Evolutionary conservation across 768 basidiomycete genomes (phyloP).

Genomic region (Pholiota conissans): DNA sequence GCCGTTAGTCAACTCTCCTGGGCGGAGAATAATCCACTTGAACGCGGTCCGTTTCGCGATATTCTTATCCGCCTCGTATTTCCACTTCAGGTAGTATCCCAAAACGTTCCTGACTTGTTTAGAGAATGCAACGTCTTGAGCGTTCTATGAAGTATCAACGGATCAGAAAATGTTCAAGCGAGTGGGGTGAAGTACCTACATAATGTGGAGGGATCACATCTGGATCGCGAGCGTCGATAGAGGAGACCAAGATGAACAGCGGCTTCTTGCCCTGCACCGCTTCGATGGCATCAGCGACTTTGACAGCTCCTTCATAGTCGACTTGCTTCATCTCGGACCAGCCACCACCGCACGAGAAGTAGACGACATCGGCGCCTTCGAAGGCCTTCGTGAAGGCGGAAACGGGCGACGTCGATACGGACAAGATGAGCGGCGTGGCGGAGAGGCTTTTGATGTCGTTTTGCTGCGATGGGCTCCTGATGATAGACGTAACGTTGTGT

Average conservation of each 20-base stretch:
- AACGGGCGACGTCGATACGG: constrained; percentile 53
- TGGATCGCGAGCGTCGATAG: constrained; percentile 54
- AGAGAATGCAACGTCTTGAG: constrained; percentile 44
- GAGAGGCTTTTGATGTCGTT: constrained; percentile 42
- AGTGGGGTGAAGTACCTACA: constrained; percentile 31
- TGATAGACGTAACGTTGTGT: constrained; percentile 52
- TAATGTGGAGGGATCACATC: constrained; percentile 51
- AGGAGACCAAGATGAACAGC: constrained; percentile 58
- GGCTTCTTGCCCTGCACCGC: constrained; percentile 40
- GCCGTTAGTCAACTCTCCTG: constrained; percentile 54
- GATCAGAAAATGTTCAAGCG: background rate
- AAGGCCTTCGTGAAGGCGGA: constrained; percentile 48
- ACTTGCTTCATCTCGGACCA: constrained; percentile 58
- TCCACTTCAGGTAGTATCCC: constrained; percentile 45
- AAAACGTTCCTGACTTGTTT: constrained; percentile 46
- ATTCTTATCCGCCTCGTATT: constrained; percentile 52
- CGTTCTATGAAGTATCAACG: constrained; percentile 36
- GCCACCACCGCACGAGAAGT: constrained; percentile 45
- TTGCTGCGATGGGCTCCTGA: constrained; percentile 47
- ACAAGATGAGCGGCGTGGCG: constrained; percentile 51
- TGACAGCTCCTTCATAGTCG: constrained; percentile 63
- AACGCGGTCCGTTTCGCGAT: constrained; percentile 50
- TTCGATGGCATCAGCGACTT: constrained; percentile 71
- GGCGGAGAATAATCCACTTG: constrained; percentile 68
- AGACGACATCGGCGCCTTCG: constrained; percentile 38